phyloP scores from a whole-genome alignment of 2,329 filamentous ascomycete species.

The Aspergillus ochraceus region DNA sequence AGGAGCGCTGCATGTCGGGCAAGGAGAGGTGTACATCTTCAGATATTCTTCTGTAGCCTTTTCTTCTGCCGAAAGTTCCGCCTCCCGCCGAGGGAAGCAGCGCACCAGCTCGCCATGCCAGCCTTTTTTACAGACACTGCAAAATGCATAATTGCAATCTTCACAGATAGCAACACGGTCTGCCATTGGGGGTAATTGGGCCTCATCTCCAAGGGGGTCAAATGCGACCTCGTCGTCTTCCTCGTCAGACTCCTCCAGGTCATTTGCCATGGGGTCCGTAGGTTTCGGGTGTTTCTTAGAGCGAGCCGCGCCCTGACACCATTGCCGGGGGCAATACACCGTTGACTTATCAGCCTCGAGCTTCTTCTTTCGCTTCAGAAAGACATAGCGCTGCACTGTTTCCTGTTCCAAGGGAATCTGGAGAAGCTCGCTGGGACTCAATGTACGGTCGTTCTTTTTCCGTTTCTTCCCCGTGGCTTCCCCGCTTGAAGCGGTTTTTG shows the following conservation, averaged over 20 bases:
- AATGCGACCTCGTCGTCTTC: conserved; percentile 47
- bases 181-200: conserved; percentile 48
- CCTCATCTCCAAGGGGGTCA: conserved; percentile 48
- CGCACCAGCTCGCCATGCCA: conserved; percentile 93
- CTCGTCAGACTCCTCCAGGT: conserved; percentile 50
- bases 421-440: conserved; percentile 81
- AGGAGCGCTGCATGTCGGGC: conserved; percentile 81
- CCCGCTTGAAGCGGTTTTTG: conserved; percentile 28
- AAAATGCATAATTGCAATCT: conserved; percentile 88
- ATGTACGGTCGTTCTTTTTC: conserved; percentile 64
- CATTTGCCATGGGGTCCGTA: conserved; percentile 61
- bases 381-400: conserved; percentile 80
- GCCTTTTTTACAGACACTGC: conserved; percentile 68
- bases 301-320: conserved; percentile 86
- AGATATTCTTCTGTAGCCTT: conserved; percentile 85
- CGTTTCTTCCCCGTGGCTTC: conserved; percentile 40
- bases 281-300: conserved; percentile 73
- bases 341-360: conserved; percentile 90
- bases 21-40: conserved; percentile 76
- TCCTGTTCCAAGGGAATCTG: conserved; percentile 72
- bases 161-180: conserved; percentile 82
- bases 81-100: conserved; percentile 61
- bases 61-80: conserved; percentile 79
- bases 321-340: conserved; percentile 85
- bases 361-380: conserved; percentile 87